These are phyloP conservation scores for Psilocybe mexicana DNA, from an alignment of 1,284 basidiomycete species.

Conservation along the genomic window DNA sequence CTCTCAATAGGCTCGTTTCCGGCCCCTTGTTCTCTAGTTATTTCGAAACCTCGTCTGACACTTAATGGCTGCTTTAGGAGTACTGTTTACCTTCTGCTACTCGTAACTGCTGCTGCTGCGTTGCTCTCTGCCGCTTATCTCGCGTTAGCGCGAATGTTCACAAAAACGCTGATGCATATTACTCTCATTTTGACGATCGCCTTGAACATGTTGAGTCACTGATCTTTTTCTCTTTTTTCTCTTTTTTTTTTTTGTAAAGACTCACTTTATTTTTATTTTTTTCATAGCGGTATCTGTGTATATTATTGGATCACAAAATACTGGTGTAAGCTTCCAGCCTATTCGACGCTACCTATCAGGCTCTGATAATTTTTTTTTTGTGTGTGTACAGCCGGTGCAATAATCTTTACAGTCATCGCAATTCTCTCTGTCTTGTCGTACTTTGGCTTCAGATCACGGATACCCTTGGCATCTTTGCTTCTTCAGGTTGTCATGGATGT, in stretches of 20 bases:
- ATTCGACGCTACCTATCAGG: neutral
- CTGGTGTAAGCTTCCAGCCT: slow-evolving; percentile 55
- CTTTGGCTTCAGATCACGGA: slow-evolving; percentile 68
- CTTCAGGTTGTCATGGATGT: slow-evolving; percentile 84
- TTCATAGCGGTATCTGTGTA: slow-evolving; percentile 55
- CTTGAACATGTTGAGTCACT: slow-evolving; percentile 60
- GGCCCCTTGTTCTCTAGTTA: neutral
- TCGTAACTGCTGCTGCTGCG: slow-evolving; percentile 63
- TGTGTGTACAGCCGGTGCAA: slow-evolving; percentile 57
- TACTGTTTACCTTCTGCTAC: slow-evolving; percentile 67
- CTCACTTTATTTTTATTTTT: neutral
- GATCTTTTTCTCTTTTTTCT: no score
- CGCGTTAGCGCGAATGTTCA: slow-evolving; percentile 75
- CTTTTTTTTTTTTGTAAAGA: no score
- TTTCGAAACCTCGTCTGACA: slow-evolving; percentile 14
- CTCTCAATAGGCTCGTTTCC: slow-evolving; percentile 55
- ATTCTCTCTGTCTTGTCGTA: slow-evolving; percentile 64
- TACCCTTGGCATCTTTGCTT: slow-evolving; percentile 77
- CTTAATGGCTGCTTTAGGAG: slow-evolving; percentile 34
- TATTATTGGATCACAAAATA: slow-evolving; percentile 82
- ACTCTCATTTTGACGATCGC: slow-evolving; percentile 71
- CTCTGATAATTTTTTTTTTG: neutral
- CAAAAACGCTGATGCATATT: slow-evolving; percentile 79
- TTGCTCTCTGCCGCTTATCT: slow-evolving; percentile 66
- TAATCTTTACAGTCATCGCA: slow-evolving; percentile 76